A percentile compares a stretch with the other conserved stretches of the same genome.
These are phyloP conservation scores for Crepidotus variabilis DNA, from an alignment of 768 basidiomycete species.

Conservation along the genomic window DNA sequence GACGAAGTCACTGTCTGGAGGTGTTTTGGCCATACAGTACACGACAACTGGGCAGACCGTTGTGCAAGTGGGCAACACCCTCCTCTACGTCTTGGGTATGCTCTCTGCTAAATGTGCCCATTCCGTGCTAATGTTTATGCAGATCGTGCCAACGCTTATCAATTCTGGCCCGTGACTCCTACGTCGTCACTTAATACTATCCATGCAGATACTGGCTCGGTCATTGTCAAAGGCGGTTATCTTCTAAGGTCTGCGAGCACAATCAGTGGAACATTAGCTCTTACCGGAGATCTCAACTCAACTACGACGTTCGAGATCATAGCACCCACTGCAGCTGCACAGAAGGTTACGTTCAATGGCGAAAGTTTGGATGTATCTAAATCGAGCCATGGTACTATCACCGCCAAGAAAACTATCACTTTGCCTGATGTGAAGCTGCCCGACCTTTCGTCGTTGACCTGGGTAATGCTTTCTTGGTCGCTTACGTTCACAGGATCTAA, in stretches of 20 bases:
- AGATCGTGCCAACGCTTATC: conserved; percentile 48
- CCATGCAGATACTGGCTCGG: conserved; percentile 25
- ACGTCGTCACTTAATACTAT: conserved; percentile 16
- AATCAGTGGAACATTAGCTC: conserved; percentile 31
- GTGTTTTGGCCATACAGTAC: conserved; percentile 39
- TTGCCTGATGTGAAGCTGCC: conserved; percentile 33
- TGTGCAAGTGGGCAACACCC: conserved; percentile 35
- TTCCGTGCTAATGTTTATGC: background rate
- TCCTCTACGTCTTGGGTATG: conserved; percentile 45
- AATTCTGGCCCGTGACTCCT: conserved; percentile 49
- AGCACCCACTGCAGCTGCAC: conserved; percentile 36
- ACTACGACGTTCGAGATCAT: conserved; percentile 45
- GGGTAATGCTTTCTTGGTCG: conserved; percentile 23
- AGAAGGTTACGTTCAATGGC: conserved; percentile 40
- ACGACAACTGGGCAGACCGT: conserved; percentile 44
- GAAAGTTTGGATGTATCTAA: conserved; percentile 24
- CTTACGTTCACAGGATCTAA: background rate
- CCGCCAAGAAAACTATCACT: conserved; percentile 22
- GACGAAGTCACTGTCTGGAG: conserved; percentile 29
- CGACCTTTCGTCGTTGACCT: conserved; percentile 28
- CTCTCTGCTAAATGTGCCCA: background rate
- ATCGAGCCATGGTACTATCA: conserved; percentile 41
- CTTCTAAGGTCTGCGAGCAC: conserved; percentile 36
- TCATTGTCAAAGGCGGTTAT: conserved; percentile 49
- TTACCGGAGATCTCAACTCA: conserved; percentile 41